Conservation (phyloP, 1,284 basidiomycete species). For the Irpex sp. region DNA sequence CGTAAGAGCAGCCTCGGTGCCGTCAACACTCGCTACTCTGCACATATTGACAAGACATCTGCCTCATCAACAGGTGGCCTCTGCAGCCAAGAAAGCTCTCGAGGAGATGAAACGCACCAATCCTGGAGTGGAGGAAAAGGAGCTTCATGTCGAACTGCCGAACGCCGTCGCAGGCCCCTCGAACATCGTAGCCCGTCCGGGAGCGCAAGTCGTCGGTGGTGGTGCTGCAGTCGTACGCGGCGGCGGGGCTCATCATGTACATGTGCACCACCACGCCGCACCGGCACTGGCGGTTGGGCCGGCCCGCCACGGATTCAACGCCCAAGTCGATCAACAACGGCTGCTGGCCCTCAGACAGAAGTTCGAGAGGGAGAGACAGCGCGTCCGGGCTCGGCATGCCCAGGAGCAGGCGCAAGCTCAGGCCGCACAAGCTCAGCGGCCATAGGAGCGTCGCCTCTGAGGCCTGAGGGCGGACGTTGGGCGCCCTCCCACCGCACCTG, state of each 20-base stretch:
- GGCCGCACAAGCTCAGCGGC: neutral
- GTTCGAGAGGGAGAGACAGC: neutral
- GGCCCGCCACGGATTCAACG: neutral
- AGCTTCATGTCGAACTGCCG: conserved; percentile 63
- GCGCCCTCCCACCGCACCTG: neutral
- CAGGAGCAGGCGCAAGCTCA: neutral
- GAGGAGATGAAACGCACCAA: conserved; percentile 63
- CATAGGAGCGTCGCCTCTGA: neutral
- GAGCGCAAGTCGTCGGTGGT: neutral
- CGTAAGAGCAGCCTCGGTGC: conserved; percentile 21
- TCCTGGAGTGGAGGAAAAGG: conserved; percentile 63
- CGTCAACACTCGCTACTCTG: neutral
- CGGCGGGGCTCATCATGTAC: too few relatives aligned
- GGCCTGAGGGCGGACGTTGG: neutral
- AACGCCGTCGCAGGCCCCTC: conserved; percentile 24
- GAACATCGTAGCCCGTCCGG: neutral
- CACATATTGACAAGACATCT: neutral
- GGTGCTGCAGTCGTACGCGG: too few relatives aligned
- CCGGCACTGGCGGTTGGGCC: neutral
- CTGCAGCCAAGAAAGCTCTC: conserved; percentile 72
- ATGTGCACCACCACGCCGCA: neutral
- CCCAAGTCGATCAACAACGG: neutral
- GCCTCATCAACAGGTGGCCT: conserved; percentile 62
- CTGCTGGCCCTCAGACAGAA: too few relatives aligned
- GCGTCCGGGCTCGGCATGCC: neutral